These are phyloP conservation scores for Pyronema omphalodes DNA, from an alignment of 495 filamentous ascomycete species.

Conservation along the genomic window DNA sequence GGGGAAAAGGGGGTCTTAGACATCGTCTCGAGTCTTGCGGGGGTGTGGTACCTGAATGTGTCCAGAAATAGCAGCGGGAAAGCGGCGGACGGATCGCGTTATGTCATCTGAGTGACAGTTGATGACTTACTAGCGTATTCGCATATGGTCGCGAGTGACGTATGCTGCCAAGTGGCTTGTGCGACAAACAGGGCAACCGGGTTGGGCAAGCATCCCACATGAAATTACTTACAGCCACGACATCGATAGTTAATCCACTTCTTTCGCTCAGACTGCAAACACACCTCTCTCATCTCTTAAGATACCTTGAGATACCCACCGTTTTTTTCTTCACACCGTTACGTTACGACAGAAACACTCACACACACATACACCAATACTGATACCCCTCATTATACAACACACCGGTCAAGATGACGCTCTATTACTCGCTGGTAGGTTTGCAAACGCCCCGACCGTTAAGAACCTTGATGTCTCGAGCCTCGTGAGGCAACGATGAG, in stretches of 20 bases:
- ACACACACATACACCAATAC: neutral
- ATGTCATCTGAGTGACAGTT: too few relatives aligned
- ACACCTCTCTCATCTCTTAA: neutral
- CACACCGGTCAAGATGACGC: conserved; percentile 49
- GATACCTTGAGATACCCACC: neutral
- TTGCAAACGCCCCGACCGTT: conserved; percentile 1
- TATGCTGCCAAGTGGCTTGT: conserved; percentile 9
- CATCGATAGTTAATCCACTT: neutral
- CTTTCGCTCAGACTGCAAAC: neutral
- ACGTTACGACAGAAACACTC: neutral
- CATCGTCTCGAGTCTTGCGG: too few relatives aligned
- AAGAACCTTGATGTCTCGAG: conserved; percentile 3
- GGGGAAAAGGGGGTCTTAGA: too few relatives aligned
- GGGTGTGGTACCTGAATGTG: too few relatives aligned
- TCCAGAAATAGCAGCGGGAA: too few relatives aligned
- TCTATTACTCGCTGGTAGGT: conserved; percentile 94
- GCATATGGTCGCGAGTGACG: conserved; percentile 2
- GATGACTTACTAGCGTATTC: too few relatives aligned
- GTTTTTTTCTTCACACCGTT: neutral
- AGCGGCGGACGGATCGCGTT: too few relatives aligned
- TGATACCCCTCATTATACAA: neutral
- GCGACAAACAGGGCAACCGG: conserved; percentile 4
- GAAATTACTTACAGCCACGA: neutral
- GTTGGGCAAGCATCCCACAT: neutral
- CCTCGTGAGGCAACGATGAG: neutral